Base-by-base conservation (phyloP, 768 basidiomycete genomes). In the Tephrocybe rancida region DNA sequence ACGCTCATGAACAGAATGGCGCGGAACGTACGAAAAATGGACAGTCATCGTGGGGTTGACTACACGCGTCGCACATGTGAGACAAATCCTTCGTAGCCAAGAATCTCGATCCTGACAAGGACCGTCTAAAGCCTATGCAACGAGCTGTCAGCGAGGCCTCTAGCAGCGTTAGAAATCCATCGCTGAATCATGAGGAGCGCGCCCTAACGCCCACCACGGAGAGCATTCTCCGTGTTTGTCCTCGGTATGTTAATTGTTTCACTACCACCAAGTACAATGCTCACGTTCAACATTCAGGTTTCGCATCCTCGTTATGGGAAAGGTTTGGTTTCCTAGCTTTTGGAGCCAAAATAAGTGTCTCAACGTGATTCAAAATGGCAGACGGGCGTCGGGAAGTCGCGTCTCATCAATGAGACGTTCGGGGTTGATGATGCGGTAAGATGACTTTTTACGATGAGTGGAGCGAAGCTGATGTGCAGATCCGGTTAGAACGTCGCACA, bases 301-400 rank as follows among this genome's bases (percentile, higher is more conserved):
- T 41, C 59, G 66, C n/a, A 63, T 67, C 22, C 56, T 67, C 2
- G 61, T 67, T 7, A 61, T 65, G 26, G 67, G 66, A 44, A 66
- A 69, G 67, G 66, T 66, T 27, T 13, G 18, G 25, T 16, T 3
- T 21, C 24, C 24, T 19, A n/a, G 3, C 6, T 22, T n/a, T 42
- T n/a, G 14, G 37, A 5, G 7, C 16, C 26, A 30, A 34, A 18
- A 16, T n/a, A n/a, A 34, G 24, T 18, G 19, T 19, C 14, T 1
- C 21, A 24, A 11, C 5, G n/a, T n/a, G n/a, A 10, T 42, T n/a
- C 22, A 6, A 8, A 7, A 19, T 19, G 13, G 3, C 43, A 70
- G 68, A 54, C 67, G 5, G 70, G 70, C 25, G 64, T 57, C 2
- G 68, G 70, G 13, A 70, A 70, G 50, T 66, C 69, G 10, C 56